These are phyloP conservation scores for Malus hybrid DNA, from an alignment of 331 rosid species.

Conservation along the genomic window DNA sequence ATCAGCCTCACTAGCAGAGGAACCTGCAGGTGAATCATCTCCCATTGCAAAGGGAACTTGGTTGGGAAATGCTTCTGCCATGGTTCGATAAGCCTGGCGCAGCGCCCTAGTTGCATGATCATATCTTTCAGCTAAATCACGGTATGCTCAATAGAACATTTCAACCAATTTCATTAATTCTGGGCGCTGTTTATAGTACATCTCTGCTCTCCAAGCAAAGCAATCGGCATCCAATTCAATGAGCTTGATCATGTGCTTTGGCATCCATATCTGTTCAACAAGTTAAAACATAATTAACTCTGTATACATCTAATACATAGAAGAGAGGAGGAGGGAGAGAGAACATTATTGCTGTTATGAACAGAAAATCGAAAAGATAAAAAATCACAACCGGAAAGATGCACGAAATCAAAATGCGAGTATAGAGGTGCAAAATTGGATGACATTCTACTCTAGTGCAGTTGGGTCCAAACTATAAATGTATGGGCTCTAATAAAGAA, in stretches of 20 bases:
- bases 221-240: constrained; percentile 99
- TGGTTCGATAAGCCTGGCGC: constrained; percentile 91
- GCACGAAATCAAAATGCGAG: too few species aligned
- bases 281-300: constrained; percentile 1
- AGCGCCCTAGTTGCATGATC: constrained; percentile 88
- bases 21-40: constrained; percentile 52
- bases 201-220: constrained; percentile 99
- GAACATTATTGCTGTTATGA: background rate
- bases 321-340: background rate
- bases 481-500: too few species aligned
- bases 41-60: constrained; percentile 50
- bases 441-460: too few species aligned
- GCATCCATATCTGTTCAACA: constrained; percentile 77
- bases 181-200: constrained; percentile 94
- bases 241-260: constrained; percentile 94
- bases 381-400: too few species aligned
- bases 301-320: background rate
- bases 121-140: constrained; percentile 94
- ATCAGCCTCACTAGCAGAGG: constrained; percentile 37
- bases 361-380: too few species aligned
- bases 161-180: constrained; percentile 98
- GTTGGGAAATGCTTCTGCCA: constrained; percentile 93
- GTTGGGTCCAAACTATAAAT: too few species aligned
- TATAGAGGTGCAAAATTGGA: too few species aligned
- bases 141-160: constrained; percentile 90